Percentiles rank a stretch among this genome's conserved stretches.
phyloP scores from a whole-genome alignment of 345 rosid genomes.

The Eucalyptus guilfoylei region DNA sequence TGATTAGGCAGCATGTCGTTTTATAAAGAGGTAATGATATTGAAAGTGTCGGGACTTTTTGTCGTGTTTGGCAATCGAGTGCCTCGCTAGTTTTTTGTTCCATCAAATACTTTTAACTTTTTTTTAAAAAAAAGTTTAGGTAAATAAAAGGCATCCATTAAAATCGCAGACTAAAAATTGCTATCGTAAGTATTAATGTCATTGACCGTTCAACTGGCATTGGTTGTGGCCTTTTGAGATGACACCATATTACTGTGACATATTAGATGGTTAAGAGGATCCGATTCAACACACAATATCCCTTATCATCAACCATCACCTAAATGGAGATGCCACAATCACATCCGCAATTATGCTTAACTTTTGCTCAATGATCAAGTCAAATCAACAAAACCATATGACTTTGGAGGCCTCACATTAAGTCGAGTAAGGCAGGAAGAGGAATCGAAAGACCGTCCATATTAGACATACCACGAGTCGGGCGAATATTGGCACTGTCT shows the following conservation, averaged over 20 bases:
- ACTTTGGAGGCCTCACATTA: neutral
- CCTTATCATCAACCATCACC: neutral
- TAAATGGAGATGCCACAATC: neutral
- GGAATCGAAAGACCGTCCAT: neutral
- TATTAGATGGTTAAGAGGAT: neutral
- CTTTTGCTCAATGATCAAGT: neutral
- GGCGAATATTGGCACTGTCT: too few relatives aligned
- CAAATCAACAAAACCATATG: neutral
- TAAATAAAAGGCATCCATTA: too few relatives aligned
- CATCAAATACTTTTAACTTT: too few relatives aligned
- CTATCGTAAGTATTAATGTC: too few relatives aligned
- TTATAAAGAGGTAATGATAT: neutral
- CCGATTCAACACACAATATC: neutral
- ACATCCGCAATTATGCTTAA: neutral
- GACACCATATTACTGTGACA: neutral
- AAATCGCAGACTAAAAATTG: too few relatives aligned
- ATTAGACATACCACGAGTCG: too few relatives aligned
- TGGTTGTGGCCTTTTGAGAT: neutral
- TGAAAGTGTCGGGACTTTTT: neutral
- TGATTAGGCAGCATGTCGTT: neutral
- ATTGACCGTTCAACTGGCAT: accelerated
- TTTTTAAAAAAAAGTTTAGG: neutral
- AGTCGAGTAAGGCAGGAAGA: neutral
- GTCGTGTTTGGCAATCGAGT: neutral
- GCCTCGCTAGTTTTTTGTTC: too few relatives aligned